phyloP scores from a whole-genome alignment of 2,329 filamentous ascomycete species.

The Epichloe coenophiala region DNA sequence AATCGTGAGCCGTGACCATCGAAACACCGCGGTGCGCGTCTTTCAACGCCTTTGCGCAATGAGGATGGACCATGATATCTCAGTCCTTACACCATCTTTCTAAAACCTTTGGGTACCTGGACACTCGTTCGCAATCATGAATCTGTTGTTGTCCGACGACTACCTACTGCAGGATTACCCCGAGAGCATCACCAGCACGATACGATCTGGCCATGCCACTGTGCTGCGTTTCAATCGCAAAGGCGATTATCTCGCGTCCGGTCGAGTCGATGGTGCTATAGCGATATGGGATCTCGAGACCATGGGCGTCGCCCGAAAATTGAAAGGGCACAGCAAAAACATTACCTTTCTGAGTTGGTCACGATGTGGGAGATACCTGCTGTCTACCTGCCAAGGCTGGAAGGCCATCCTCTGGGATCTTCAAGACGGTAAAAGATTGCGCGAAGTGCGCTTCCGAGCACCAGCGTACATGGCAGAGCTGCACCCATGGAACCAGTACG shows the following conservation, averaged over 20 bases:
- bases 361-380: slow-evolving; percentile 73
- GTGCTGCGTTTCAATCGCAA: slow-evolving; percentile 79
- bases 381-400: slow-evolving; percentile 92
- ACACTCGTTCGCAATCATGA: slow-evolving; percentile 28
- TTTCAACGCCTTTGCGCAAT: not conserved
- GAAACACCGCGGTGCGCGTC: not conserved
- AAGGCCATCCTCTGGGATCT: slow-evolving; percentile 95
- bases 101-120: not conserved
- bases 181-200: slow-evolving; percentile 74
- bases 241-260: slow-evolving; percentile 89
- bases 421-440: slow-evolving; percentile 51
- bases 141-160: slow-evolving; percentile 46
- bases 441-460: slow-evolving; percentile 81
- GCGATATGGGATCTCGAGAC: slow-evolving; percentile 97
- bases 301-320: slow-evolving; percentile 86
- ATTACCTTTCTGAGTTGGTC: slow-evolving; percentile 96
- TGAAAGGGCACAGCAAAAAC: slow-evolving; percentile 84
- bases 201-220: slow-evolving; percentile 57
- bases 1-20: no score
- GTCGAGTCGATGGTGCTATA: slow-evolving; percentile 85
- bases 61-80: not conserved
- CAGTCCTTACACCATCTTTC: not conserved
- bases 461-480: slow-evolving; percentile 94
- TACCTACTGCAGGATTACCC: slow-evolving; percentile 70
- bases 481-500: slow-evolving; percentile 76